Percentiles rank a stretch among this genome's conserved stretches.
phyloP scores from a whole-genome alignment of 805 yeast species.

The Kluyveromyces nonfermentans region DNA sequence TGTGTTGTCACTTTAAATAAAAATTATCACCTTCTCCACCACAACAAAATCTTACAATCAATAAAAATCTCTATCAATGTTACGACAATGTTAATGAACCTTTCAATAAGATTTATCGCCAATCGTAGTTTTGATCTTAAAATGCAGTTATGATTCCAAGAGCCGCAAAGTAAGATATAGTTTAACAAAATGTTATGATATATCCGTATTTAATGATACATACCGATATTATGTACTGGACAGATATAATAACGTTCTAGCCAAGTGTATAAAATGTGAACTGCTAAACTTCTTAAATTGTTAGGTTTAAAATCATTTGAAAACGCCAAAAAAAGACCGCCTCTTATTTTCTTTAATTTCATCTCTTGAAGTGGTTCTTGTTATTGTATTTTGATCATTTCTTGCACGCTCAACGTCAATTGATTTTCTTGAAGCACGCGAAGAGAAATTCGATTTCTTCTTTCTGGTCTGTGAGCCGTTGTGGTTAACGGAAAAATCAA shows the following conservation, averaged over 20 bases:
- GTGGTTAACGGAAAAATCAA: constrained; percentile 10
- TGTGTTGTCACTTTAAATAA: not conserved
- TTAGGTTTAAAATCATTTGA: constrained; percentile 13
- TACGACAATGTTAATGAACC: no score
- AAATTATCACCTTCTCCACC: no score
- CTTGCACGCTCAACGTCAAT: constrained; percentile 1
- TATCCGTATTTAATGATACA: not conserved
- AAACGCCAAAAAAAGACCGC: constrained; percentile 23
- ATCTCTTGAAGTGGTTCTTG: constrained; percentile 2
- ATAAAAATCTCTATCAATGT: no score
- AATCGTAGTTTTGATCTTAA: no score
- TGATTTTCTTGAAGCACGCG: not conserved
- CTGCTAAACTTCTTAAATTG: no score
- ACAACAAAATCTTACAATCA: no score
- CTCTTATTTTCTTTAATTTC: constrained; percentile 13
- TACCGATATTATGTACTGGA: no score
- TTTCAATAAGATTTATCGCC: no score
- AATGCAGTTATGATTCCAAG: no score
- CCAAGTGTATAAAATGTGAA: no score
- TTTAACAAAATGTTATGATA: not conserved
- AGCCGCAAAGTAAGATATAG: no score
- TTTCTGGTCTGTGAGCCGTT: not conserved
- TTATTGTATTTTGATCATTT: not conserved
- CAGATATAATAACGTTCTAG: no score
- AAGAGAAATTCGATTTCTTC: not conserved